A percentile compares a stretch with the other conserved stretches of the same genome.
Conservation (phyloP, 2,329 filamentous ascomycete species). For the Trichoderma koningiopsis region DNA sequence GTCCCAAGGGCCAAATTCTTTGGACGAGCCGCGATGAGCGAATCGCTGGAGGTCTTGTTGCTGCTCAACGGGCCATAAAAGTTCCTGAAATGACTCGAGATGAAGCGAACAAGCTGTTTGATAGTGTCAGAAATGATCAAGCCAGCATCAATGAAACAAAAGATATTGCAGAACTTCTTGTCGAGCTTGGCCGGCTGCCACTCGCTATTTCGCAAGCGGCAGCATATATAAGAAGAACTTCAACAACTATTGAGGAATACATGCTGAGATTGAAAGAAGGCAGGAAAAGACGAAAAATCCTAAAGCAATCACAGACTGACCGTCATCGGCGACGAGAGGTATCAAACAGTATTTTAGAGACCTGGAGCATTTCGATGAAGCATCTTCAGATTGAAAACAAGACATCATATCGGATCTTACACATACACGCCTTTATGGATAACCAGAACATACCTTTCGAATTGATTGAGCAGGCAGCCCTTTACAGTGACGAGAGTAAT, state of each 20-base stretch:
- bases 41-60: conserved; percentile 32
- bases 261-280: conserved; percentile 31
- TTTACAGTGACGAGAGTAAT: no score
- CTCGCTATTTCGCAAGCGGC: conserved; percentile 39
- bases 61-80: conserved; percentile 28
- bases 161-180: conserved; percentile 26
- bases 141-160: conserved; percentile 26
- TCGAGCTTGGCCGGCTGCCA: conserved; percentile 36
- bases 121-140: no score
- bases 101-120: no score
- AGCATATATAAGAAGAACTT: conserved; percentile 36
- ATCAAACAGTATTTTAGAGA: conserved; percentile 39
- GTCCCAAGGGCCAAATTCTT: conserved; percentile 33
- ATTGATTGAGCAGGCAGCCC: conserved; percentile 22
- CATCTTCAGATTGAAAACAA: conserved; percentile 33
- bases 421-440: conserved; percentile 38
- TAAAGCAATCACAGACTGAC: conserved; percentile 33
- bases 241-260: conserved; percentile 33
- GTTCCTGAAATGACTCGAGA: conserved; percentile 31
- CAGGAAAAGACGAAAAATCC: conserved; percentile 31
- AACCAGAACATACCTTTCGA: conserved; percentile 37
- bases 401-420: conserved; percentile 33
- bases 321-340: conserved; percentile 34
- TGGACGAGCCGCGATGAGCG: conserved; percentile 39
- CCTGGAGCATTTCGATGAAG: conserved; percentile 40